phyloP scores from a whole-genome alignment of 2,329 filamentous ascomycete species.

The Alternaria arbusti region DNA sequence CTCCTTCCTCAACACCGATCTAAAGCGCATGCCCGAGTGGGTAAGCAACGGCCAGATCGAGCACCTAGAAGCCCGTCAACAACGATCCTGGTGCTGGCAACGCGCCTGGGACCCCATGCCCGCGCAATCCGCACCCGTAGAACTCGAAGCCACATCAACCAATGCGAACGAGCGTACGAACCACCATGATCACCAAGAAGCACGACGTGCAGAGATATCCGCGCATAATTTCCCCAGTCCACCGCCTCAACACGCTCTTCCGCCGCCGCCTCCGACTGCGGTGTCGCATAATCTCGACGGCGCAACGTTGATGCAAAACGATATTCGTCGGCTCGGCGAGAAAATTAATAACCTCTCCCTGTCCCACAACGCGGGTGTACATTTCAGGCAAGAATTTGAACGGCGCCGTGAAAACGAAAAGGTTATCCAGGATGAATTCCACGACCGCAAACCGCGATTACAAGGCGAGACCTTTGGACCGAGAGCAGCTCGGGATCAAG shows the following conservation, averaged over 20 bases:
- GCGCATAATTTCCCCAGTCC: constrained; percentile 5
- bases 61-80: constrained; percentile 38
- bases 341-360: constrained; percentile 41
- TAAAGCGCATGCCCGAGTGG: constrained; percentile 48
- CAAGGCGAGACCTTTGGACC: constrained; percentile 10
- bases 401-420: constrained; percentile 38
- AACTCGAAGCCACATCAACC: constrained; percentile 34
- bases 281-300: constrained; percentile 23
- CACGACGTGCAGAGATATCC: not conserved
- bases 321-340: constrained; percentile 40
- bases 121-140: constrained; percentile 30
- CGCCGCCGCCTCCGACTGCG: constrained; percentile 6
- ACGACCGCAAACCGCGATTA: constrained; percentile 17
- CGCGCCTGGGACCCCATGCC: constrained; percentile 38
- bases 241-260: constrained; percentile 15
- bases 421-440: constrained; percentile 35
- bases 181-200: not conserved
- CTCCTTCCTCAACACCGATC: constrained; percentile 51
- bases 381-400: constrained; percentile 24
- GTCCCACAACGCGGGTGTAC: constrained; percentile 9
- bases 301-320: constrained; percentile 31
- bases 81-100: constrained; percentile 47
- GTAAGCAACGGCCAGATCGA: constrained; percentile 36
- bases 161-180: not conserved
- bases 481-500: not conserved